Evolutionary conservation across 2,329 filamentous ascomycete genomes (phyloP).

Genomic region (Paecilomyces dactylethromorphus): DNA sequence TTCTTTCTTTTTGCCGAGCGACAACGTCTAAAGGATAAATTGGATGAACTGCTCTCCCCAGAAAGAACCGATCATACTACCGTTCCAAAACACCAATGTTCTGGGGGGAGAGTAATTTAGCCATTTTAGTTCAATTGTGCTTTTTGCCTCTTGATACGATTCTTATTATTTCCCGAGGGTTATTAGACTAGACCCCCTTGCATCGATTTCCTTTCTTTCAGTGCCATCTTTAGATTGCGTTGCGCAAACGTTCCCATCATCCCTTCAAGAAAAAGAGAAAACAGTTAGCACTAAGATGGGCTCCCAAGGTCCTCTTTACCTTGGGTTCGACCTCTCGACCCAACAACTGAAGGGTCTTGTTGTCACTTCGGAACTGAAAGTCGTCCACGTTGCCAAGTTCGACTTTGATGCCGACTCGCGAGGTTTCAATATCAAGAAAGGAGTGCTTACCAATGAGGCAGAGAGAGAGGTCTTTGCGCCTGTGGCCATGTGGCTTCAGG

Average conservation of each 20-base stretch:
- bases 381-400: conserved; percentile 79
- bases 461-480: conserved; percentile 90
- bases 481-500: conserved; percentile 90
- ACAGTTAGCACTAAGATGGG: background rate
- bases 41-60: background rate
- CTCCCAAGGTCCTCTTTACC: conserved; percentile 58
- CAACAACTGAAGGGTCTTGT: conserved; percentile 94
- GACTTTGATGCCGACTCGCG: conserved; percentile 84
- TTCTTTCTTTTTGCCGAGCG: background rate
- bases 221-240: background rate
- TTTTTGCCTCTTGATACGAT: background rate
- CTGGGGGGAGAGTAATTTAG: background rate
- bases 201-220: background rate
- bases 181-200: background rate
- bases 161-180: background rate
- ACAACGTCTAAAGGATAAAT: background rate
- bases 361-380: conserved; percentile 73
- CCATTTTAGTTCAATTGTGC: background rate
- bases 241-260: background rate
- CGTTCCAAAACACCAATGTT: background rate
- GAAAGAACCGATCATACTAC: background rate
- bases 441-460: conserved; percentile 72
- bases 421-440: conserved; percentile 77
- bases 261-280: background rate
- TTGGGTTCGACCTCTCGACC: conserved; percentile 93